Conservation (phyloP, 2,329 filamentous ascomycete species). For the Emergomyces africanus region DNA sequence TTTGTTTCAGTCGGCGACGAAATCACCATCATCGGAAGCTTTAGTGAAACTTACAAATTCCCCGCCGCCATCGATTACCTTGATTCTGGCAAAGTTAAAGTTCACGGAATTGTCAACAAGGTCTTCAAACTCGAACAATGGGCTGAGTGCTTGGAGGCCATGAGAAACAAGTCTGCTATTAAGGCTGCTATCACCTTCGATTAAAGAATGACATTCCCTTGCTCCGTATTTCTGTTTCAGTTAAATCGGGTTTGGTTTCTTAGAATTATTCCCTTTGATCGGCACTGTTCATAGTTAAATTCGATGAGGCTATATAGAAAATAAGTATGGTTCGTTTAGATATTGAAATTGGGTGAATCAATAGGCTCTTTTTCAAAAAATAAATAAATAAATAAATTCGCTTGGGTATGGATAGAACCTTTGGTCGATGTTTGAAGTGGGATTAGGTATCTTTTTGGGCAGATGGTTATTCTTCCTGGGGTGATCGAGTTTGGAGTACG, state of each 20-base stretch:
- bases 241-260: neutral
- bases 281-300: neutral
- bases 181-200: conserved; percentile 64
- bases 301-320: neutral
- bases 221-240: neutral
- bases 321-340: neutral
- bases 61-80: conserved; percentile 44
- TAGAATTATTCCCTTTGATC: neutral
- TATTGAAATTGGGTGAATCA: neutral
- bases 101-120: conserved; percentile 60
- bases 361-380: neutral
- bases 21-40: conserved; percentile 60
- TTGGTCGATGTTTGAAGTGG: neutral
- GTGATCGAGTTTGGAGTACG: neutral
- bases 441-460: neutral
- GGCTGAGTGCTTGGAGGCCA: conserved; percentile 55
- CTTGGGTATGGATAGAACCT: neutral
- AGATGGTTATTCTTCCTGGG: neutral
- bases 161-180: conserved; percentile 60
- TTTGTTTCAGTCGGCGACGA: conserved; percentile 37
- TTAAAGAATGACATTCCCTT: conserved; percentile 20
- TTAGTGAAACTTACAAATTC: conserved; percentile 64
- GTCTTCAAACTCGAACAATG: conserved; percentile 61
- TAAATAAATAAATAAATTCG: too few relatives aligned
- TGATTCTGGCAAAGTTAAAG: conserved; percentile 30